Evolutionary conservation across 345 rosid genomes (phyloP), one percentile per base, ranked within the genome.

Genomic region (Trapa incisa): DNA sequence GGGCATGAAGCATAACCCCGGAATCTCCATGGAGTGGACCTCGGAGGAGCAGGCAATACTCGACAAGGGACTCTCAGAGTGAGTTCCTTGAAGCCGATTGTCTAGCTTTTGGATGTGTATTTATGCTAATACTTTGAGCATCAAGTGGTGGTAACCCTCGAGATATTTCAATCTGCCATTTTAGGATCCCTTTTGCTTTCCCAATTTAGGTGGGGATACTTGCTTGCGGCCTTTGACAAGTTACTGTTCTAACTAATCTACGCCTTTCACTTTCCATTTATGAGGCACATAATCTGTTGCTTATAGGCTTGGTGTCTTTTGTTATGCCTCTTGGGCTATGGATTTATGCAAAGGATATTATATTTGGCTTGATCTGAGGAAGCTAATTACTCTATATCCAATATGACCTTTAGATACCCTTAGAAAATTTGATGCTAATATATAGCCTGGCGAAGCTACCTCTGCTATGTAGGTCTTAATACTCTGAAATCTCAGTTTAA

Each of bases 1-100:
- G 3, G 85, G 78, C 12, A 75, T 84, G 82, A 78, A 73, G 80
- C 89, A 87, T 68, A 87, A 84, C 70, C 92, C 87, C 1, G 89
- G 86, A 33, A 80, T 87, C 69, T 81, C 89, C 47, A 38, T 70
- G 47, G 86, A 87, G 45, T 87, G 92, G 92, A 76, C 72, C 47
- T 0, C 67, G 5, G 83, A 84, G 15, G 92, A 87, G 74, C 89
- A 84, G 70, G 69, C 74, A 33, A 65, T 83, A 10, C 82, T 87
- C 47, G 89, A 87, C 61, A 83, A 78, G 3, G 83, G 79, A 33
- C 69, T 84, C 22, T 66, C 65, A 37, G 52, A 68, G 92, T 87
- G 64, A 77, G 92, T 67, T 9, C 53, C 62, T 58, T 11, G 63
- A 53, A 52, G 38, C 35, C 13, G 11, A 53, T 68, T 35, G 43